Evolutionary conservation across 2,329 filamentous ascomycete genomes (phyloP).

Genomic region (Claviceps sp.): DNA sequence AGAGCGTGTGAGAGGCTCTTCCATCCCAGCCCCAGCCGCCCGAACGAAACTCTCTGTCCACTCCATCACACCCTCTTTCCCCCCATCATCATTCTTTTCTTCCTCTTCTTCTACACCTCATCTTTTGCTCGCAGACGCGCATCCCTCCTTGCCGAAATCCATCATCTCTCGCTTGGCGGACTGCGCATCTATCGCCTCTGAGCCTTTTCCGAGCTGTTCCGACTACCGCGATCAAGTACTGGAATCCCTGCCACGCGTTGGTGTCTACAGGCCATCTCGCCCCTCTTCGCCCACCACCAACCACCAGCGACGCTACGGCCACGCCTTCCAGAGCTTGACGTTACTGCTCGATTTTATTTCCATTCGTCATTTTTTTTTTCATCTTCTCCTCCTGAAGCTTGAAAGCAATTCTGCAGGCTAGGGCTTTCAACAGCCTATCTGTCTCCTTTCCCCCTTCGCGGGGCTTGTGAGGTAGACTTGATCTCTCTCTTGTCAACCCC

Average conservation of each 20-base stretch:
- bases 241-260: slow-evolving; percentile 7
- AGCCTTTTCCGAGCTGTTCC: slow-evolving; percentile 4
- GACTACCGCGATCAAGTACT: slow-evolving; percentile 5
- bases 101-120: background rate
- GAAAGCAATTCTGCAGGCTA: background rate
- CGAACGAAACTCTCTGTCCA: slow-evolving; percentile 7
- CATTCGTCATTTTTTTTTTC: background rate
- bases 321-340: slow-evolving; percentile 19
- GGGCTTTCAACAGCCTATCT: slow-evolving; percentile 17
- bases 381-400: slow-evolving; percentile 1
- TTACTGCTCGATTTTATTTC: slow-evolving; percentile 6
- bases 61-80: slow-evolving; percentile 6
- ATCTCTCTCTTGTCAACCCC: slow-evolving; percentile 8
- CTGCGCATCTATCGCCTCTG: slow-evolving; percentile 4
- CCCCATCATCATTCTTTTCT: slow-evolving; percentile 6
- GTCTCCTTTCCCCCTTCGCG: background rate
- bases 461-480: slow-evolving; percentile 4
- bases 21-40: slow-evolving; percentile 9
- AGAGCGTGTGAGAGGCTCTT: slow-evolving; percentile 2
- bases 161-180: slow-evolving; percentile 1
- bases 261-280: slow-evolving; percentile 5
- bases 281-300: slow-evolving; percentile 10
- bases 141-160: background rate
- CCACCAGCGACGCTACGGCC: slow-evolving; percentile 12
- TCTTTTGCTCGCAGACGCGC: slow-evolving; percentile 1